Evolutionary conservation across 164 flowering plant species (phyloP).

Genomic region (Vitis riparia): DNA sequence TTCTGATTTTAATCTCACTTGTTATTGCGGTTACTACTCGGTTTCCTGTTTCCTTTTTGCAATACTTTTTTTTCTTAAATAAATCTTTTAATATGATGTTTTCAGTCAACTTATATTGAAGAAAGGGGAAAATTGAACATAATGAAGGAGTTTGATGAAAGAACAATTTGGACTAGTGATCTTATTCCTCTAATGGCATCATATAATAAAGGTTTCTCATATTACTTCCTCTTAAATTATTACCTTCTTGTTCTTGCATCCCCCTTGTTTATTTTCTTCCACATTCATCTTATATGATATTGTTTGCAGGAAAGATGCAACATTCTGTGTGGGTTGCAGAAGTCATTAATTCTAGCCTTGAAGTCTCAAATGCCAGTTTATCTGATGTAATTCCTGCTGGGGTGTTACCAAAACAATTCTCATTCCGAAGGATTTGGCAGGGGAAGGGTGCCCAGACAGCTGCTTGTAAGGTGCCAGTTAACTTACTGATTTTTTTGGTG

Average conservation of each 20-base stretch:
- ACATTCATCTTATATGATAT: not conserved
- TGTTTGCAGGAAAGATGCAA: slow-evolving; percentile 77
- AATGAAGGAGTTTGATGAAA: slow-evolving; percentile 89
- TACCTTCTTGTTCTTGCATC: not conserved
- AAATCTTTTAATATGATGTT: slow-evolving; percentile 5
- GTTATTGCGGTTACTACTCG: not conserved
- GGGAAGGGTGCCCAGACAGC: slow-evolving; percentile 77
- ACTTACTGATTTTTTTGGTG: slow-evolving; percentile 1
- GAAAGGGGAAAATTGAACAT: slow-evolving; percentile 71
- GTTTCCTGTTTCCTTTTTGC: not conserved
- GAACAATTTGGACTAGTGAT: slow-evolving; percentile 91
- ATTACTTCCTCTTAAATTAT: not conserved
- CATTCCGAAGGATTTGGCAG: slow-evolving; percentile 90
- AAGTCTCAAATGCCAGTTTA: slow-evolving; percentile 30
- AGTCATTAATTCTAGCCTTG: slow-evolving; percentile 36
- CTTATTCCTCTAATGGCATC: slow-evolving; percentile 83
- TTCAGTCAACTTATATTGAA: slow-evolving; percentile 61
- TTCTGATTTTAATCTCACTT: not conserved
- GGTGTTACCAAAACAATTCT: slow-evolving; percentile 47
- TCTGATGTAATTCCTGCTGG: slow-evolving; percentile 39
- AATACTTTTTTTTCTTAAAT: not conserved
- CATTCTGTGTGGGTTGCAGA: slow-evolving; percentile 87
- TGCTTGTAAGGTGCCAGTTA: slow-evolving; percentile 75
- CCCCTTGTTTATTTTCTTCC: not conserved
- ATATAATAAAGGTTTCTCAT: slow-evolving; percentile 67